Conservation (phyloP, 352 stramenopile species). For the Aphanomyces stellatus region DNA sequence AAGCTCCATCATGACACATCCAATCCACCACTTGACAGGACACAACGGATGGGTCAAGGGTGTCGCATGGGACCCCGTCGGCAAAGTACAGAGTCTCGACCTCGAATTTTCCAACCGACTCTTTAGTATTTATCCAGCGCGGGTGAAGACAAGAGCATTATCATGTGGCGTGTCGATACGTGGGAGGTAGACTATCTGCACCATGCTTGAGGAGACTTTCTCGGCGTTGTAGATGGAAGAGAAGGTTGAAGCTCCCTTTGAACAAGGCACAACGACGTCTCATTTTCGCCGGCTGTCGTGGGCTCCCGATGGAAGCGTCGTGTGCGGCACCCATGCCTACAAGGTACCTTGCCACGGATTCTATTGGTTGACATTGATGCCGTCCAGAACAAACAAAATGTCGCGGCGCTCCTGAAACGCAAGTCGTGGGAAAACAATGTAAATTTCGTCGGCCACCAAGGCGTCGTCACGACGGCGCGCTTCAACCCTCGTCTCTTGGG, state of each 20-base stretch:
- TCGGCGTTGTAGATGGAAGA: constrained; percentile 9
- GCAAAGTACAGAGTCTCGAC: constrained; percentile 37
- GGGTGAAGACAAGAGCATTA: constrained; percentile 80
- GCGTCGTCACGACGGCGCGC: constrained; percentile 67
- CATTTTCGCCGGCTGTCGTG: constrained; percentile 79
- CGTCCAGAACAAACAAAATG: constrained; percentile 83
- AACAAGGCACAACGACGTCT: constrained; percentile 63
- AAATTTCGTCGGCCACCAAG: constrained; percentile 77
- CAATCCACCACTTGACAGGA: constrained; percentile 59
- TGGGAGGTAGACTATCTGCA: constrained; percentile 71
- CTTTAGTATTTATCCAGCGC: constrained; percentile 72
- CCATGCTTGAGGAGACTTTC: too few relatives aligned
- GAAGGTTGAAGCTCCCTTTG: constrained; percentile 37
- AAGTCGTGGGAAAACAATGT: constrained; percentile 73
- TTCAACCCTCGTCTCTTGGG: constrained; percentile 79
- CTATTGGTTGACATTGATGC: not conserved
- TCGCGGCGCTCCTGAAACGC: constrained; percentile 66
- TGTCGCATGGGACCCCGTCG: constrained; percentile 78
- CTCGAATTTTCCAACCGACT: not conserved
- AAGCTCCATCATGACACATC: constrained; percentile 63
- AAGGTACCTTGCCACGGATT: too few relatives aligned
- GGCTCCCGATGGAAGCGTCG: constrained; percentile 69
- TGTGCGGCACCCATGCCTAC: constrained; percentile 78
- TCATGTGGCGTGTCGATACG: constrained; percentile 72
- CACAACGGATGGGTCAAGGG: constrained; percentile 85